These are phyloP conservation scores for Triticum timopheevii DNA, from an alignment of 176 grass and related monocot species.

Conservation along the genomic window DNA sequence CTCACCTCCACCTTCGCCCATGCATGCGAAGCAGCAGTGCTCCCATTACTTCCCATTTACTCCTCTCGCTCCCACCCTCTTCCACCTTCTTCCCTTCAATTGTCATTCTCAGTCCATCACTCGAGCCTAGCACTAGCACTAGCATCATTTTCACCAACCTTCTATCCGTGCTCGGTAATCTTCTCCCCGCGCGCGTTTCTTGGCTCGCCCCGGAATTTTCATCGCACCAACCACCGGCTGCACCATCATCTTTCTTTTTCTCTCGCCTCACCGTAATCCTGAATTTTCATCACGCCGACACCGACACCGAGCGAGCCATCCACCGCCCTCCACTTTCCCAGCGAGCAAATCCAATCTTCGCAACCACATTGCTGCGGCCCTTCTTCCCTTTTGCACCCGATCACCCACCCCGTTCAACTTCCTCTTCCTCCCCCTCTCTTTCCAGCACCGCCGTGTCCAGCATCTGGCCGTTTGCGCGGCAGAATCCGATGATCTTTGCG, in stretches of 20 bases:
- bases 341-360: constrained; percentile 35
- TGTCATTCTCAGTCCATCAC: not conserved
- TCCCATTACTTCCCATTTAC: constrained; percentile 45
- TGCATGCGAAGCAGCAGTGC: constrained; percentile 46
- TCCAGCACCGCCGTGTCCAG: not conserved
- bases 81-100: not conserved
- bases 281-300: constrained; percentile 28
- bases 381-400: not conserved
- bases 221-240: constrained; percentile 19
- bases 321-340: constrained; percentile 37
- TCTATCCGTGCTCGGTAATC: not conserved
- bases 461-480: not conserved
- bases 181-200: not conserved
- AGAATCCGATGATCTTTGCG: not conserved
- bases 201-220: not conserved
- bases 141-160: constrained; percentile 1
- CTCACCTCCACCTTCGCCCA: constrained; percentile 36
- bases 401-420: constrained; percentile 15
- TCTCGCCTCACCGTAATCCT: constrained; percentile 28
- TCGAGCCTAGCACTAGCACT: not conserved
- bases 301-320: constrained; percentile 34
- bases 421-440: not conserved
- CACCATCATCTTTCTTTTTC: not conserved
- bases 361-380: constrained; percentile 19
- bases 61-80: not conserved